These are phyloP conservation scores for Limnomonas spitsbergensis DNA, from an alignment of 139 green algal genomes.

Conservation along the genomic window DNA sequence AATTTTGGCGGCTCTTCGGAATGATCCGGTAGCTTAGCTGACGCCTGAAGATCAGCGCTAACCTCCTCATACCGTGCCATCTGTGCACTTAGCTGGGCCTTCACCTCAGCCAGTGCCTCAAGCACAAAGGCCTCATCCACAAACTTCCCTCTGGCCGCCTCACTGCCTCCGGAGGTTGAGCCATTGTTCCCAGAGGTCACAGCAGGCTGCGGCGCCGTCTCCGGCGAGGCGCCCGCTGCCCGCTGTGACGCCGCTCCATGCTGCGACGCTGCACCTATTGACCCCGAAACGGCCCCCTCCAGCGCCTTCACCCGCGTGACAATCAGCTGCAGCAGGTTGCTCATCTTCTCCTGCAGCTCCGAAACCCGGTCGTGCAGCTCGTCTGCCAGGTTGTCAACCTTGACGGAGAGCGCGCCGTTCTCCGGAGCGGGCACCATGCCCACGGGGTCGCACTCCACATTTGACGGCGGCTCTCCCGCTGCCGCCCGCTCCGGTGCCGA, in stretches of 20 bases:
- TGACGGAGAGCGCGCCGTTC: neutral
- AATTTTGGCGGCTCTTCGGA: neutral
- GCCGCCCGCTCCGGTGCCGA: too few relatives aligned
- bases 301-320: conserved; percentile 4
- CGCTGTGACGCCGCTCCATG: neutral
- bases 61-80: neutral
- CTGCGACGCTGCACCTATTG: too few relatives aligned
- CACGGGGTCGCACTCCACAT: too few relatives aligned
- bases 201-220: neutral
- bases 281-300: neutral
- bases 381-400: neutral
- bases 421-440: too few relatives aligned
- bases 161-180: too few relatives aligned
- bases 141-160: too few relatives aligned
- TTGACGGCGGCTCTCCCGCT: too few relatives aligned
- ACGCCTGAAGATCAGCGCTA: neutral
- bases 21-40: neutral
- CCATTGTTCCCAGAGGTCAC: neutral
- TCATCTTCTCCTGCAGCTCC: conserved; percentile 10
- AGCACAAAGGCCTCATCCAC: too few relatives aligned
- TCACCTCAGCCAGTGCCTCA: too few relatives aligned
- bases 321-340: conserved; percentile 8
- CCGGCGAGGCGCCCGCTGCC: neutral
- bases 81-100: neutral
- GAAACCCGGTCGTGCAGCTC: neutral